Conservation (phyloP, 768 basidiomycete species). For the Lactarius hatsudake region DNA sequence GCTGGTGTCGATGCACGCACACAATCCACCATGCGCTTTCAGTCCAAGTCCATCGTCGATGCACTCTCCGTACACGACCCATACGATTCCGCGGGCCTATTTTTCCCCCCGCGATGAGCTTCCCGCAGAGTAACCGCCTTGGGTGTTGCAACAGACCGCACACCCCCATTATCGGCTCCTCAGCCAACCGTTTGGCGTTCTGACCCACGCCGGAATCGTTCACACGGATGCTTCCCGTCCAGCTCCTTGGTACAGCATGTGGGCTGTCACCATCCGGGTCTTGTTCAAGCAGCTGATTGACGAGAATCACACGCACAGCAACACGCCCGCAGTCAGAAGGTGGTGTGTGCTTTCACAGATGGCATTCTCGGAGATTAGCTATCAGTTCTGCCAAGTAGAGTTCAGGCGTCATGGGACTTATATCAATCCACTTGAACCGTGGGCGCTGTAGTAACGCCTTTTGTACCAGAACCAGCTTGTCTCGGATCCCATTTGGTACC, state of each 20-base stretch:
- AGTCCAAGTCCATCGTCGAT: conserved; percentile 12
- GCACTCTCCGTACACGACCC: conserved; percentile 11
- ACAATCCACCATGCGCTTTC: conserved; percentile 22
- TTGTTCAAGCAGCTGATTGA: conserved; percentile 2
- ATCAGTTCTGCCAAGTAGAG: not conserved
- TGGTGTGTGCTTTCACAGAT: not conserved
- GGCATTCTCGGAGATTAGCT: not conserved
- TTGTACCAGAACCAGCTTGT: not conserved
- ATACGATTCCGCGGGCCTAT: conserved; percentile 1
- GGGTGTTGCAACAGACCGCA: not conserved
- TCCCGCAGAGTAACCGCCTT: not conserved
- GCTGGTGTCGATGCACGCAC: conserved; percentile 19
- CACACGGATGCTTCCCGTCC: not conserved
- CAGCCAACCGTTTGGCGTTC: not conserved
- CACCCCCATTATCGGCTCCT: not conserved
- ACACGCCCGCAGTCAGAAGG: not conserved
- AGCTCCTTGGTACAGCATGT: not conserved
- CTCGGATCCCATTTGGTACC: not conserved
- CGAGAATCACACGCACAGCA: not conserved
- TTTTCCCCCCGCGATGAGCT: conserved; percentile 4
- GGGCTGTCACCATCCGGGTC: conserved; percentile 1
- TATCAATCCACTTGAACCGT: not conserved
- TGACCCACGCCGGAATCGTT: not conserved
- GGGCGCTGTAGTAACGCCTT: not conserved
- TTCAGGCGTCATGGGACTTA: not conserved